Base-by-base conservation (phyloP, 2,329 filamentous ascomycete genomes). In the Colletotrichum australisinense region DNA sequence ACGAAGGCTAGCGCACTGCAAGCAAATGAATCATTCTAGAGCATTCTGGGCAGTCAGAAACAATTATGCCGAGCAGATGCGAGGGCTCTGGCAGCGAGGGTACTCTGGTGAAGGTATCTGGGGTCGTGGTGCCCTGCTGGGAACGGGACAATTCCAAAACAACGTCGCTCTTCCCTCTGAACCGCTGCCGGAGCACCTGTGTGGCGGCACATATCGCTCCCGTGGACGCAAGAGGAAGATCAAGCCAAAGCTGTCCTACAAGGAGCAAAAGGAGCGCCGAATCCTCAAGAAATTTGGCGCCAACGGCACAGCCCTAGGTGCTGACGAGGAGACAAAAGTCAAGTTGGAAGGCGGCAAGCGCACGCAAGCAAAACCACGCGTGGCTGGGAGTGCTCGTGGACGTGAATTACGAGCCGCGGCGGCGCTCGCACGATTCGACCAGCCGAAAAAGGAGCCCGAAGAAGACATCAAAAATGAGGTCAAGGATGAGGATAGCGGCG, bases 1-100 rank as follows among this genome's bases (percentile, higher is more conserved):
- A 46, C 24, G 1, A n/a, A 87, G 87, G 79, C 86, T 97, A 35
- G 94, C 94, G 3, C 94, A 97, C 81, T 95, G 93, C 86, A 93
- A 94, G 81, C 93, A 97, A 80, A 97, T 97, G 95, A 97, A 97
- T 81, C 95, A 97, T 80, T 93, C 91, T 1, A 88, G 90, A 68
- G 91, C 90, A 2, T 97, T 97, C 78, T 97, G 95, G 94, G 88
- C 89, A 11, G 92, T 95, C 22, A 87, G 94, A 59, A 93, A 97
- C 81, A 83, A 86, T 55, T 97, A 93, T 79, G 92, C 93, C 1
- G 87, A 86, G 9, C 89, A 94, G 68, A 91, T 97, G 89, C 89
- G 91, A 75, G 86, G 77, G 1, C 84, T 97, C 1, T 97, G 94
- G 93, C 81, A 81, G 1, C 89, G 88, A 68, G 87, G 87, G 1